A percentile compares a stretch with the other conserved stretches of the same genome.
Conservation (phyloP, 2,329 filamentous ascomycete species). For the Cercospora sp. region DNA sequence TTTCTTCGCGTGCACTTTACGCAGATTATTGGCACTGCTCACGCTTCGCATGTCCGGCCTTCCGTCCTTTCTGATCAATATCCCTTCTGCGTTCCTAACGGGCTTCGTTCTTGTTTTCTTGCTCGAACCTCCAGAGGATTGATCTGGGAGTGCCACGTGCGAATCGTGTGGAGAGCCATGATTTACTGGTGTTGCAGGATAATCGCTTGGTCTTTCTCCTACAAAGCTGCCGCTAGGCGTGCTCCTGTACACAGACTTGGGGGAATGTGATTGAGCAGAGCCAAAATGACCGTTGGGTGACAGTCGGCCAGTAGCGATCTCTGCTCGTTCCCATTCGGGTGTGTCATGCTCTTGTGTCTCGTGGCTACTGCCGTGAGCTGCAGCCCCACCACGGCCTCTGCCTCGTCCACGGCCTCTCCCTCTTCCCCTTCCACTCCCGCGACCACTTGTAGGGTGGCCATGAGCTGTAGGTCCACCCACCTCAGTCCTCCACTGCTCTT, state of each 20-base stretch:
- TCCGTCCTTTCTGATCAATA: conserved; percentile 55
- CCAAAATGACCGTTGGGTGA: conserved; percentile 41
- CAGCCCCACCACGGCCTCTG: conserved; percentile 44
- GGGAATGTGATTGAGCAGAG: conserved; percentile 21
- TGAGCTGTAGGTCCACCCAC: conserved; percentile 19
- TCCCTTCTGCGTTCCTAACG: conserved; percentile 51
- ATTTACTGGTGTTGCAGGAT: conserved; percentile 30
- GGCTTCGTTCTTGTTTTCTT: conserved; percentile 56
- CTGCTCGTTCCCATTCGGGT: conserved; percentile 46
- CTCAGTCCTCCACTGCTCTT: conserved; percentile 36
- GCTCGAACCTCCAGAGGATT: conserved; percentile 23
- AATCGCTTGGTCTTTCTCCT: conserved; percentile 28
- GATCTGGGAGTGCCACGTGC: conserved; percentile 20
- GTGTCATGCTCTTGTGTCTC: conserved; percentile 38
- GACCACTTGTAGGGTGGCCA: conserved; percentile 9
- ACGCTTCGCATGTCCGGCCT: conserved; percentile 54
- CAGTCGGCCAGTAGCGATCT: conserved; percentile 41
- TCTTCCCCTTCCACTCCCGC: conserved; percentile 29
- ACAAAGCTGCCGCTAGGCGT: conserved; percentile 15
- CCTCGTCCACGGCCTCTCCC: conserved; percentile 44
- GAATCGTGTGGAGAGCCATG: conserved; percentile 22
- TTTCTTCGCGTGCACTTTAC: conserved; percentile 54
- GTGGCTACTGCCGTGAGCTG: conserved; percentile 6
- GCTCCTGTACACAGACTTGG: conserved; percentile 12
- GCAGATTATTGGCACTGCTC: conserved; percentile 54